Evolutionary conservation across 768 basidiomycete genomes (phyloP), one percentile per base, ranked within the genome.

Genomic region (Aureoboletus auriporus): DNA sequence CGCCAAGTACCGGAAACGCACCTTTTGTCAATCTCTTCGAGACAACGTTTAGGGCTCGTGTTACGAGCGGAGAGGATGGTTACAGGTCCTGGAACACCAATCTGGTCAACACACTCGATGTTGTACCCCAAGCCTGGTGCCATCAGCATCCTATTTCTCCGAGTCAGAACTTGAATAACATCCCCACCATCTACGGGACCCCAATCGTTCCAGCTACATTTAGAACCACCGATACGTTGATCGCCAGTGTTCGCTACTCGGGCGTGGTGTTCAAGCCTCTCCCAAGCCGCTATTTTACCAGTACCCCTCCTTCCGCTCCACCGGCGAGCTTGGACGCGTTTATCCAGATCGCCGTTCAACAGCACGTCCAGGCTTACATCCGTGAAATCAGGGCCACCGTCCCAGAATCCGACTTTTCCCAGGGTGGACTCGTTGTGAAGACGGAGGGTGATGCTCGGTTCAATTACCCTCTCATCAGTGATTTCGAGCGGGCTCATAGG

Each of bases 71-170:
- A 11, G 16, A 9, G 7, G 28, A 31, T 11, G 36, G 52, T 14
- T 40, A 47, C 30, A 33, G 34, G 10, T 20, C 33, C 12, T 55
- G 54, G 54, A 56, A 53, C 35, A 17, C 23, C 42, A 53, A 56
- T 16, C 37, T 56, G 11, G 40, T 56, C 17, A 56, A 56, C 16
- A 27, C 34, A 6, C 45, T 44, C 8, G 48, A 56, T 4, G 49
- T 54, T 10, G 45, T 50, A 8, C 48, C 54, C 28, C 52, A 50
- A 20, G 48, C 52, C 10, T 56, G 55, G 55, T 47, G 49, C 20
- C 20, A 28, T 35, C 33, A 43, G 16, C 12, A 17, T 7, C 1
- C 4, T n/a, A 20, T 27, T 40, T 47, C 52, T 13, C 46, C 49
- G 1, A 31, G 16, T 10, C 55, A 56, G 45, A 54, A 56, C 36